Evolutionary conservation across 2,329 filamentous ascomycete species (phyloP), one percentile per base, ranked within the genome.

Genomic region (Ceratocystis huliohia): DNA sequence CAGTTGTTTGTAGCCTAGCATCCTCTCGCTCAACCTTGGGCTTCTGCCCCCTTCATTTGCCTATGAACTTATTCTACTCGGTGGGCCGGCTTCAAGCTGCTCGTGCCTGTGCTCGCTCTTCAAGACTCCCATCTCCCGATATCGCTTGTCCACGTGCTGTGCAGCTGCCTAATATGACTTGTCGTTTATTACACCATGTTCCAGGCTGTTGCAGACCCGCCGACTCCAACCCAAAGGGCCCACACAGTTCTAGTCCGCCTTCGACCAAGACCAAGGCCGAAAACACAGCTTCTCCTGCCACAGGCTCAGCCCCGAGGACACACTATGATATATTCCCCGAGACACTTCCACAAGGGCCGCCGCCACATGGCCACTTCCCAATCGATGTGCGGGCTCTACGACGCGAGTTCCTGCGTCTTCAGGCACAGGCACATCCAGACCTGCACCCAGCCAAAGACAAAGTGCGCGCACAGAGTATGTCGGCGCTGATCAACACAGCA

Each of bases 271-370:
- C 41, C 41, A n/a, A 45, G n/a, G 45, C 22, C 30, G 45, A 13
- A 2, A 22, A 10, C 61, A 13, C 30, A 15, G 63, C 20, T 25
- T 2, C 37, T 22, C 13, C 17, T 30, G n/a, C 8, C 2, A 17
- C 61, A 17, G 22, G 10, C 2, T 15, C 48, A 7, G 30, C 41
- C 5, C 48, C 53, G 30, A 57, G 77, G 70, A 90, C 87, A 65
- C 84, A 93, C 80, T 97, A 96, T 81, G 84, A 87, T 66, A 84
- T 97, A 77, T 99, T 99, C 80, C 91, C 92, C 1, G 74, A 82
- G 41, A 89, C 91, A 2, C 81, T 96, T 2, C 84, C 91, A 0
- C 65, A 75, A 0, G 93, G 93, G 1, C 88, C 91, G 0, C 94
- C 94, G 0, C 93, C 93, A 0, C 65, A 73, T 0, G 88, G 91